Evolutionary conservation across 2,329 filamentous ascomycete species (phyloP).

Genomic region (Alternaria sp.): DNA sequence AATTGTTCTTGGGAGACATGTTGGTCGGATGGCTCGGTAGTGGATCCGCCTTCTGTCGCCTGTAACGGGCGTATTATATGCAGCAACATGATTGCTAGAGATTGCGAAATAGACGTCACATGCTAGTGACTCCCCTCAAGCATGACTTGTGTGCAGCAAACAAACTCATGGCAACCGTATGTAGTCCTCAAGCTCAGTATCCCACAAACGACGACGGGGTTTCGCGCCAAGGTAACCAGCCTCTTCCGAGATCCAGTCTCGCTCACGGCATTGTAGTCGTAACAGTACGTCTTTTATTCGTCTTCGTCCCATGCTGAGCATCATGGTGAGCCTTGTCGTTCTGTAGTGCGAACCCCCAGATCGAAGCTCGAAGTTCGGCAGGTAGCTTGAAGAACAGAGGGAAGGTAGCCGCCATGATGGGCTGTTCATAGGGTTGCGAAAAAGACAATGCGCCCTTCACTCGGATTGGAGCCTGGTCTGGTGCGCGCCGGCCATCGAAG

Average conservation of each 20-base stretch:
- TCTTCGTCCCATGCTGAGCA: not conserved
- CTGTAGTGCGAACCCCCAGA: not conserved
- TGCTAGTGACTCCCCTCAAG: not conserved
- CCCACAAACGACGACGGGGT: not conserved
- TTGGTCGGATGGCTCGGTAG: not conserved
- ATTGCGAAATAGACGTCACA: not conserved
- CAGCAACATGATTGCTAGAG: not conserved
- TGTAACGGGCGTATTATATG: not conserved
- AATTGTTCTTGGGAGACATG: not conserved
- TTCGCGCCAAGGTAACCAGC: not conserved
- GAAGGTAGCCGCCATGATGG: not conserved
- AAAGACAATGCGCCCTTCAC: not conserved
- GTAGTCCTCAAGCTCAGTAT: not conserved
- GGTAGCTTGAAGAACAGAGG: not conserved
- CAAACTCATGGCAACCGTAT: too few relatives aligned
- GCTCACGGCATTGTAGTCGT: not conserved
- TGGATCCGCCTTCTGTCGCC: not conserved
- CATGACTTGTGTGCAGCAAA: not conserved
- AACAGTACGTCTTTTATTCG: not conserved
- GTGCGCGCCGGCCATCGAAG: not conserved
- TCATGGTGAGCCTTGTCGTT: not conserved
- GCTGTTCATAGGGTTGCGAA: not conserved
- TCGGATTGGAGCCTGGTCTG: not conserved
- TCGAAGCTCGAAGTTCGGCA: constrained; percentile 4
- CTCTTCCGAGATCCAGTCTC: not conserved